phyloP scores from a whole-genome alignment of 2,329 filamentous ascomycete genomes.

The Colletotrichum melonis region DNA sequence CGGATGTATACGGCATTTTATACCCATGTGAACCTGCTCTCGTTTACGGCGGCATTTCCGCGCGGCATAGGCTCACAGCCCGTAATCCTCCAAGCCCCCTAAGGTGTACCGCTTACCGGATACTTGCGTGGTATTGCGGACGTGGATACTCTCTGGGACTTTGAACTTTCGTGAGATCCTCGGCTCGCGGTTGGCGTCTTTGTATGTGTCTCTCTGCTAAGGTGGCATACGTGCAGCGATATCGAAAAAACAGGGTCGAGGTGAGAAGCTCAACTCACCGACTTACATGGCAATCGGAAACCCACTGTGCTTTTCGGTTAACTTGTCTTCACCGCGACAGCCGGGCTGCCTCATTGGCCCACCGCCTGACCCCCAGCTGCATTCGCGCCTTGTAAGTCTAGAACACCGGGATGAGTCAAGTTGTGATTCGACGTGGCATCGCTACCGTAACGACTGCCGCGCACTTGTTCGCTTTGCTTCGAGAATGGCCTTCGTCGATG shows the following conservation, averaged over 20 bases:
- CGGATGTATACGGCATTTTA: conserved; percentile 10
- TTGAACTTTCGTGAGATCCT: background rate
- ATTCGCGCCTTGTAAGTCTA: conserved; percentile 11
- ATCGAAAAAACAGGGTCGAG: conserved; percentile 6
- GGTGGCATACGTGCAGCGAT: background rate
- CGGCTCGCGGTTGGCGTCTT: background rate
- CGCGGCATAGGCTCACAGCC: background rate
- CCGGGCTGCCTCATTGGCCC: conserved; percentile 21
- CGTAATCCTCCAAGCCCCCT: background rate
- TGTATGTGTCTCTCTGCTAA: background rate
- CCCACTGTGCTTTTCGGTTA: conserved; percentile 2
- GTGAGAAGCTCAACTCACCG: conserved; percentile 20
- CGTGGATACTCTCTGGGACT: no score
- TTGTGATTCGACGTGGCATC: conserved; percentile 8
- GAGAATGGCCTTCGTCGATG: background rate
- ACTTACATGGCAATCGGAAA: conserved; percentile 19
- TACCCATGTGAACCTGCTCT: conserved; percentile 20
- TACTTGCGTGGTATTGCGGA: background rate
- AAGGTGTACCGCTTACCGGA: background rate
- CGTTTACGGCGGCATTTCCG: conserved; percentile 11
- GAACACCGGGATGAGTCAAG: conserved; percentile 25
- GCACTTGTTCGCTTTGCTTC: background rate
- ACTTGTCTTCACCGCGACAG: conserved; percentile 12
- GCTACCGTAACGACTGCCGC: background rate
- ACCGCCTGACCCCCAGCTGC: conserved; percentile 3